Base-by-base conservation (phyloP, 2,329 filamentous ascomycete genomes). In the Phialocephala subalpina region DNA sequence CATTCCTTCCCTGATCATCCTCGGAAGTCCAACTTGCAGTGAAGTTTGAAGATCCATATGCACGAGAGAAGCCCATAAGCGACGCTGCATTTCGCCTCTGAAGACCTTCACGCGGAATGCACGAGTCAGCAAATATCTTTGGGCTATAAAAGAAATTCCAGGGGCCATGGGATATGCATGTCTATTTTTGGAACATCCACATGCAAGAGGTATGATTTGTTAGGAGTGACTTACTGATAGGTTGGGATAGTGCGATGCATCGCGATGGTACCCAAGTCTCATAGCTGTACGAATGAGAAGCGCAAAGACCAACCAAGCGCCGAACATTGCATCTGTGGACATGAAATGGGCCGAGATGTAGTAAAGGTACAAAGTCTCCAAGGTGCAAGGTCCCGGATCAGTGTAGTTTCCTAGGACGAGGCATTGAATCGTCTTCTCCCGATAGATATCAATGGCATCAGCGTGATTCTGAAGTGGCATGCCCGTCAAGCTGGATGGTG, bases 11-110 rank as follows among this genome's bases (percentile, higher is more conserved):
- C 86, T 83, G 58, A 92, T 82, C 87, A 92, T 89, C 72, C 85
- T 84, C 1, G 90, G 90, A 63, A 92, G 80, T 1, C 90, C 90
- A 64, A 91, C 82, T 74, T 92, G 88, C 72, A 90, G 90, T 1
- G 87, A 86, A 38, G 90, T 87, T 3, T 91, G 76, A 7, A 88
- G 77, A 73, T 92, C 90, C 47, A 90, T 80, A 73, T 89, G 85
- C 20, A 81, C 77, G 14, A 82, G 81, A 66, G 84, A 77, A 65
- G 82, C 82, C 86, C 86, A 87, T 69, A 83, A 75, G 63, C 89
- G 81, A 38, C 88, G 82, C 67, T 88, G 82, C 87, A 91, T 94
- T 76, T 87, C 85, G 6, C 83, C 83, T 58, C 85, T 80, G 62
- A 84, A 87, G 0, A 82, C 77, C n/a, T n/a, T n/a, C n/a, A n/a